Conservation (phyloP, 1,284 basidiomycete genomes). For the Neonothopanus nambi region DNA sequence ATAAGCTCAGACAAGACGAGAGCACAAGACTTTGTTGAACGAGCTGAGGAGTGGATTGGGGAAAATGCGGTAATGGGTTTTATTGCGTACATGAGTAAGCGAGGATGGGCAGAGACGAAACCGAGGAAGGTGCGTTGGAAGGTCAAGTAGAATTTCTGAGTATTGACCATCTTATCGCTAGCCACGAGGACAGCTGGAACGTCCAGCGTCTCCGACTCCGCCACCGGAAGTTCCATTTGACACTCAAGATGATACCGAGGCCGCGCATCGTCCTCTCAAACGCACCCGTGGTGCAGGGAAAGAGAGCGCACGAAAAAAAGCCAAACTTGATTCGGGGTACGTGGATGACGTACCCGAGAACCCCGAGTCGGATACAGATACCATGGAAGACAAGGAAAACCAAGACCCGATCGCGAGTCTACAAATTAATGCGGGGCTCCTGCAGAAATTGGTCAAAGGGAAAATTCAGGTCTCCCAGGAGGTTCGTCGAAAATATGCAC, state of each 20-base stretch:
- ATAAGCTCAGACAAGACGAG: not conserved
- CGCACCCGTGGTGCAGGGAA: not conserved
- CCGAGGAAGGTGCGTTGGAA: constrained; percentile 1
- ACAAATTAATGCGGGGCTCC: not conserved
- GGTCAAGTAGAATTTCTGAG: not conserved
- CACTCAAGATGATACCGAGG: not conserved
- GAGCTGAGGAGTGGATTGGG: not conserved
- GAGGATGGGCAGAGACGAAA: not conserved
- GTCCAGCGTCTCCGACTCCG: not conserved
- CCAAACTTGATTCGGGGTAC: not conserved
- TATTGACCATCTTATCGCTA: not conserved
- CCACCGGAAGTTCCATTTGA: not conserved
- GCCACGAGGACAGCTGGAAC: not conserved
- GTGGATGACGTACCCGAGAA: not conserved
- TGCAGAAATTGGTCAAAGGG: constrained; percentile 8
- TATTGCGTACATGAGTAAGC: not conserved
- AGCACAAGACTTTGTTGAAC: not conserved
- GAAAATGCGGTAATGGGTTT: not conserved
- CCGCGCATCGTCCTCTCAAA: not conserved
- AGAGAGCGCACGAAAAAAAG: not conserved
- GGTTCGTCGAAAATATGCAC: not conserved
- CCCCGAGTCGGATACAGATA: not conserved
- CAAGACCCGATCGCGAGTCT: not conserved
- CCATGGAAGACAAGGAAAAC: not conserved
- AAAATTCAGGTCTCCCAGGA: constrained; percentile 3